Evolutionary conservation across 345 rosid genomes (phyloP), one percentile per base, ranked within the genome.

Genomic region (Populus deltoides): DNA sequence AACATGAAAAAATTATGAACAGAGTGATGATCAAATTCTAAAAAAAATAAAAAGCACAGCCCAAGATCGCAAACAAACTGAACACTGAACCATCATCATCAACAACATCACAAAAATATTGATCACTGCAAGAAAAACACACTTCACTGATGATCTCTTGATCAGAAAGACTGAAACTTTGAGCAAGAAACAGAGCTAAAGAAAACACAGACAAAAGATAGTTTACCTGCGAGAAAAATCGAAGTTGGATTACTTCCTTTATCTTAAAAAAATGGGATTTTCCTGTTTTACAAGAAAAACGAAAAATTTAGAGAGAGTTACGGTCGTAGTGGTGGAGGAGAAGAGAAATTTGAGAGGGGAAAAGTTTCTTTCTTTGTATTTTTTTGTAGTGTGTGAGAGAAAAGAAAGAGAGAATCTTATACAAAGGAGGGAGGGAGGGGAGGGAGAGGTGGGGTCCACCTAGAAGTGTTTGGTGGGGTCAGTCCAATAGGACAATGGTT

Each of bases 341-440:
- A 8, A 41, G 20, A 22, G 11, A 39, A 24, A n/a, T 59, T 22
- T 4, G 17, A 7, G 15, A 45, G 18, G 4, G 72, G 31, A 36
- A 9, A 15, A 8, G 72, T 13, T 20, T 22, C 0, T n/a, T 12
- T 38, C 12, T 12, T 29, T 66, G n/a, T 10, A 27, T 27, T 63
- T 63, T 15, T 5, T 18, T 9, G 20, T 1, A 27, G 74, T 61
- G 20, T n/a, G 78, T 33, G 75, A 38, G 61, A 35, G 73, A 10
- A 24, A 66, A n/a, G 69, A 78, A 81, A 47, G 65, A 68, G 72
- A 77, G 77, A 73, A 73, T 81, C 72, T 76, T 72, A 76, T 82
- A 85, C 82, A 82, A 41, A 74, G 81, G 77, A 76, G 66, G 66
- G 68, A 11, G 11, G 33, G 8, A 33, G 41, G 5, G 12, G 68